Conservation (phyloP, 345 rosid species). For the Ailanthus altissimus region DNA sequence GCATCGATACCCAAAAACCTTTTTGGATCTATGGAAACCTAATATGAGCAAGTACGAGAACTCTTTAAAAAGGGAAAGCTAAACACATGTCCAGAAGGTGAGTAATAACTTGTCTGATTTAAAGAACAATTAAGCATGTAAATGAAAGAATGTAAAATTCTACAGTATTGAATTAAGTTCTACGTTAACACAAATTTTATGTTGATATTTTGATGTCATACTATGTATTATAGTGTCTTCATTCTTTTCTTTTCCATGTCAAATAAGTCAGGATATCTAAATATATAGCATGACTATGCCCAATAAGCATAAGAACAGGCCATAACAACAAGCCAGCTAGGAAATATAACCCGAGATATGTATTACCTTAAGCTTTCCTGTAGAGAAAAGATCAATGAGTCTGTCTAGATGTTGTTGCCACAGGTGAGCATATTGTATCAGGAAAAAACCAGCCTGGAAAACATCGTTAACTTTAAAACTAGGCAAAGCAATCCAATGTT, state of each 20-base stretch:
- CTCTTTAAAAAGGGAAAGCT: neutral
- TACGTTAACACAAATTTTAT: neutral
- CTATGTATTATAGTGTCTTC: neutral
- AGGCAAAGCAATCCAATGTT: neutral
- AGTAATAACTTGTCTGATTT: neutral
- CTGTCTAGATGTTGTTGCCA: slow-evolving; percentile 84
- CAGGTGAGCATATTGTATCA: slow-evolving; percentile 62
- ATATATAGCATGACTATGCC: neutral
- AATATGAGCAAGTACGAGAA: neutral
- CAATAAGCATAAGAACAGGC: neutral
- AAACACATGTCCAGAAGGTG: neutral
- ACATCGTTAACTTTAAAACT: neutral
- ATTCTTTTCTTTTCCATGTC: neutral
- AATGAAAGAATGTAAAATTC: neutral
- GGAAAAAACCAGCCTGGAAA: slow-evolving; percentile 90
- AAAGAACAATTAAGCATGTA: neutral
- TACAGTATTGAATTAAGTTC: neutral
- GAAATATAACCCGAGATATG: neutral
- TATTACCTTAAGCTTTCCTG: slow-evolving; percentile 85
- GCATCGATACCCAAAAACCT: slow-evolving; percentile 64
- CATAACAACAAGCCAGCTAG: neutral
- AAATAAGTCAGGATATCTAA: neutral
- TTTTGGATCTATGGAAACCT: slow-evolving; percentile 78
- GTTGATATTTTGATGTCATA: neutral
- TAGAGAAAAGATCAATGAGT: slow-evolving; percentile 60